phyloP scores from a whole-genome alignment of 345 rosid genomes.

The Mallotus nudiflorus region DNA sequence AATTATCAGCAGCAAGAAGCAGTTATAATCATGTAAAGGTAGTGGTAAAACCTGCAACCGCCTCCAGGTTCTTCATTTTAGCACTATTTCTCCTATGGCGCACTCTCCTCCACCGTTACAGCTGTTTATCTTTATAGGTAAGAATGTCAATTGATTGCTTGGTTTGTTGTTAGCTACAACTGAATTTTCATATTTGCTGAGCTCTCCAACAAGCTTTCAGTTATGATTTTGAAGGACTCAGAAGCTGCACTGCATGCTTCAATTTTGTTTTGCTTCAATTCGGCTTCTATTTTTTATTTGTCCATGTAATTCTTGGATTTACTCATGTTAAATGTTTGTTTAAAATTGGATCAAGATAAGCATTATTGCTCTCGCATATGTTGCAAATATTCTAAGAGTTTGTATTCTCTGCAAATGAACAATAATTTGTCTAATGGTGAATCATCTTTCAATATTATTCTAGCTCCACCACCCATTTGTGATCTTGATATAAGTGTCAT shows the following conservation, averaged over 20 bases:
- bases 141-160: not conserved
- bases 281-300: constrained; percentile 83
- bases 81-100: constrained; percentile 63
- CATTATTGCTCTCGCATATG: constrained; percentile 11
- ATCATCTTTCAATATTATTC: constrained; percentile 29
- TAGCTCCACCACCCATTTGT: constrained; percentile 59
- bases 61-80: constrained; percentile 59
- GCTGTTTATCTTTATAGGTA: constrained; percentile 40
- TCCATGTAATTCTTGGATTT: constrained; percentile 57
- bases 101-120: constrained; percentile 57
- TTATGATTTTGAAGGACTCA: constrained; percentile 63
- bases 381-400: constrained; percentile 84
- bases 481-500: constrained; percentile 81
- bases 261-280: constrained; percentile 79
- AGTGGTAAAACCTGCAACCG: constrained; percentile 55
- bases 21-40: constrained; percentile 13
- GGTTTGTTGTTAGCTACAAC: not conserved
- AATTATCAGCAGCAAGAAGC: not conserved
- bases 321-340: not conserved
- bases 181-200: constrained; percentile 24
- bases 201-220: constrained; percentile 64
- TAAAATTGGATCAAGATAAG: constrained; percentile 3
- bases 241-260: constrained; percentile 70
- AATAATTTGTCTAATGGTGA: constrained; percentile 31
- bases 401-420: constrained; percentile 47